These are phyloP conservation scores for Ganoderma multipileum DNA, from an alignment of 1,284 basidiomycete genomes.

Conservation along the genomic window DNA sequence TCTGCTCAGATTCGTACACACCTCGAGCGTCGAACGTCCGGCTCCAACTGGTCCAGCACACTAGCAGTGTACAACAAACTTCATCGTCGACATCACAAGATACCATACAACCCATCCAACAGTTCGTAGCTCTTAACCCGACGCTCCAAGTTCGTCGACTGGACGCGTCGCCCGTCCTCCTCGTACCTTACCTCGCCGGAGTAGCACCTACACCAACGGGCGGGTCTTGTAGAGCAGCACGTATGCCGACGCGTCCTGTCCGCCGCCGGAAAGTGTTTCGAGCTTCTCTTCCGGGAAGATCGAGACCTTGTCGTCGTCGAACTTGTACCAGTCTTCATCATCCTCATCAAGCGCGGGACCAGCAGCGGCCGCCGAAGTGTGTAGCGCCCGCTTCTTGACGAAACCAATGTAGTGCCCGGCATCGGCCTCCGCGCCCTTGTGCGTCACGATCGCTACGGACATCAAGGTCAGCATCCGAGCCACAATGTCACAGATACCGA, in stretches of 20 bases:
- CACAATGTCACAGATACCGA: not conserved
- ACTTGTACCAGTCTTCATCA: constrained; percentile 89
- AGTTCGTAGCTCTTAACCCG: not conserved
- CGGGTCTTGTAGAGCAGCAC: constrained; percentile 83
- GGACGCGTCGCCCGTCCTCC: not conserved
- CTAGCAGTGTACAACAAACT: not conserved
- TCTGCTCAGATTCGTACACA: not conserved
- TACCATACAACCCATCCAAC: not conserved
- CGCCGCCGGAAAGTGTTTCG: constrained; percentile 85
- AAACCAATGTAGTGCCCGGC: constrained; percentile 94
- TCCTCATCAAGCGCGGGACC: constrained; percentile 48
- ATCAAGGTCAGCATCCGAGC: not conserved
- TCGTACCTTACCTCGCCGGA: not conserved
- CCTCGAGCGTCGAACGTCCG: not conserved
- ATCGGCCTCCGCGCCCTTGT: constrained; percentile 96
- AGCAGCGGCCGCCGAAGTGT: constrained; percentile 30
- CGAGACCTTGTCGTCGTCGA: constrained; percentile 92
- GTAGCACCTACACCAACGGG: constrained; percentile 23
- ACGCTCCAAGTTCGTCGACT: not conserved
- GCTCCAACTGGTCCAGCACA: not conserved
- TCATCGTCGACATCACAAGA: not conserved
- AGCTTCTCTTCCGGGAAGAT: constrained; percentile 86
- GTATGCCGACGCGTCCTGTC: constrained; percentile 85
- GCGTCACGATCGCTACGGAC: constrained; percentile 88
- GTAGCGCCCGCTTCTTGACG: constrained; percentile 79